phyloP scores from a whole-genome alignment of 768 basidiomycete genomes.

The Russula earlei region DNA sequence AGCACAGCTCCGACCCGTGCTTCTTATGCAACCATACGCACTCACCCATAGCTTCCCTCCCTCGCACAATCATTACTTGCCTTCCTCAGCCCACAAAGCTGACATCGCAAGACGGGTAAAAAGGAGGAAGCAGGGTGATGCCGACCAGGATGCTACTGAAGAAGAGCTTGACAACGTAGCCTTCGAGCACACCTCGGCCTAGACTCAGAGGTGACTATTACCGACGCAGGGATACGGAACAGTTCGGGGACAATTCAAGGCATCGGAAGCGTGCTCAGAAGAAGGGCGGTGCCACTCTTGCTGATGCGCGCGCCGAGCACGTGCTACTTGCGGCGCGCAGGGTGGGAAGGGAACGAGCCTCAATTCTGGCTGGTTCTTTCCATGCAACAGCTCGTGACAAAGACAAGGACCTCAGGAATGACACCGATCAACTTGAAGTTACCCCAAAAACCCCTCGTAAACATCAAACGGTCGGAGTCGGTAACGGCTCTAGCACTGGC shows the following conservation, averaged over 20 bases:
- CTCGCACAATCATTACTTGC: constrained; percentile 19
- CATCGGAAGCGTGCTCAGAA: constrained; percentile 23
- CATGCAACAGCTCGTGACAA: constrained; percentile 25
- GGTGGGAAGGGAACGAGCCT: constrained; percentile 53
- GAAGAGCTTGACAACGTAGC: constrained; percentile 21
- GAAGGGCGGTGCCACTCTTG: constrained; percentile 29
- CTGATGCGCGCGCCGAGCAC: constrained; percentile 66
- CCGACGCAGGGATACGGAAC: constrained; percentile 17
- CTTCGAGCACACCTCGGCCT: constrained; percentile 22
- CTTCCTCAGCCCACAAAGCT: constrained; percentile 13
- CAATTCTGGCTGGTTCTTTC: constrained; percentile 40
- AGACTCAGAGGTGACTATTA: constrained; percentile 20
- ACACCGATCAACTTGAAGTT: constrained; percentile 22
- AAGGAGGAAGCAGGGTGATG: constrained; percentile 25
- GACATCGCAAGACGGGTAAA: constrained; percentile 7
- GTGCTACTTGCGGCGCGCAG: constrained; percentile 62
- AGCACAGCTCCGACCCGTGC: constrained; percentile 51
- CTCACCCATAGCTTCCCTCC: constrained; percentile 23
- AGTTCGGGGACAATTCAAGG: constrained; percentile 16
- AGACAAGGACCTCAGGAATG: constrained; percentile 28
- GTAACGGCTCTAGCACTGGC: constrained; percentile 10
- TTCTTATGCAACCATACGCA: constrained; percentile 50
- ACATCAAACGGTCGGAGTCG: constrained; percentile 7
- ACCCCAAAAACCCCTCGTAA: constrained; percentile 17
- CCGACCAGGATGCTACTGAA: constrained; percentile 20